phyloP scores from a whole-genome alignment of 805 yeast species.

The Starmerella sp. region DNA sequence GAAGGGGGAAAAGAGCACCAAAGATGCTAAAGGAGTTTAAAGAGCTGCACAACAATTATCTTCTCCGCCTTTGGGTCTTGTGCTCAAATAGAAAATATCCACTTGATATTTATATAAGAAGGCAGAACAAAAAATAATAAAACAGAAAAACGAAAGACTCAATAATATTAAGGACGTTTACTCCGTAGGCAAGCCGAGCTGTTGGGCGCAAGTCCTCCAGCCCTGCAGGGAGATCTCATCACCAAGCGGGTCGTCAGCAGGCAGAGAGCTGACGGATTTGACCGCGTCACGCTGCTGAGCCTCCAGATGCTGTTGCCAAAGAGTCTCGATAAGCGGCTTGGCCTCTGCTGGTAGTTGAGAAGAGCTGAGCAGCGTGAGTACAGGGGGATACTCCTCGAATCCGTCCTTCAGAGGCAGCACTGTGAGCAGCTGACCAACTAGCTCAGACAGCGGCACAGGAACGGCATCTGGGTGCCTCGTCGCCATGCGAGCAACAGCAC shows the following conservation, averaged over 20 bases:
- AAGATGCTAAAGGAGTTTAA: background rate
- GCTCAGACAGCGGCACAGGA: constrained; percentile 60
- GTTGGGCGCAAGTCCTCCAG: constrained; percentile 14
- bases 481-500: constrained; percentile 90
- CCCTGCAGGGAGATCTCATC: constrained; percentile 44
- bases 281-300: constrained; percentile 63
- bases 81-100: no score
- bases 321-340: constrained; percentile 9
- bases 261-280: constrained; percentile 29
- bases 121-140: background rate
- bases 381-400: constrained; percentile 85
- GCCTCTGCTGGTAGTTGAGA: constrained; percentile 11
- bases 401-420: constrained; percentile 83
- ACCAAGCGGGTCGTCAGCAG: constrained; percentile 63
- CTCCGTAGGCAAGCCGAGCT: constrained; percentile 7
- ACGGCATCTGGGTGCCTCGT: constrained; percentile 51
- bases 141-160: background rate
- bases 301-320: constrained; percentile 38
- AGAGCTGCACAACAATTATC: no score
- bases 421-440: constrained; percentile 59
- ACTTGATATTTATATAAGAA: background rate
- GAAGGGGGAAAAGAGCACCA: background rate
- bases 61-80: no score
- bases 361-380: constrained; percentile 60
- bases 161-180: background rate